A percentile compares a stretch with the other conserved stretches of the same genome.
These are phyloP conservation scores for Stevia rebaudiana DNA, from an alignment of 140 eudicot species.

Conservation along the genomic window DNA sequence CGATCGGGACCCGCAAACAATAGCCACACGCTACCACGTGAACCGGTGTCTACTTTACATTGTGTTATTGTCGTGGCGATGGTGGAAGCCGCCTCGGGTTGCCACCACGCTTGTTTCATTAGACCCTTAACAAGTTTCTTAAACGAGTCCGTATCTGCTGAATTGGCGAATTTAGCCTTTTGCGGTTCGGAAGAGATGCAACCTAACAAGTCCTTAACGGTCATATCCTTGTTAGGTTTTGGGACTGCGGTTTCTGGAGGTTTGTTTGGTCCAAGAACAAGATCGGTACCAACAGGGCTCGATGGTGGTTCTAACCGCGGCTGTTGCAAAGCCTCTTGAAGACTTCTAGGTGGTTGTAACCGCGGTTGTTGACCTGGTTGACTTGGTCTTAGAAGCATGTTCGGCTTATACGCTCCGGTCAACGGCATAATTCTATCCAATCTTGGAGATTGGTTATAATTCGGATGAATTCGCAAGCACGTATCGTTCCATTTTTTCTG, in stretches of 20 bases:
- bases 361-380: slow-evolving; percentile 51
- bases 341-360: slow-evolving; percentile 41
- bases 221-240: slow-evolving; percentile 26
- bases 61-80: slow-evolving; percentile 73
- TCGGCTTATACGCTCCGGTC: slow-evolving; percentile 51
- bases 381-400: slow-evolving; percentile 36
- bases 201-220: slow-evolving; percentile 62
- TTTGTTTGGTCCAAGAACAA: slow-evolving; percentile 68
- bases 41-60: slow-evolving; percentile 53
- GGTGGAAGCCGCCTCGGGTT: slow-evolving; percentile 86
- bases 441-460: slow-evolving; percentile 41
- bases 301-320: slow-evolving; percentile 44
- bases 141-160: slow-evolving; percentile 67
- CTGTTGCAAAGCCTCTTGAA: slow-evolving; percentile 39
- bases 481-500: slow-evolving; percentile 84
- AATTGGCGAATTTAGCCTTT: slow-evolving; percentile 49
- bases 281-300: slow-evolving; percentile 84
- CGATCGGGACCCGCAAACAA: slow-evolving; percentile 87
- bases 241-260: slow-evolving; percentile 21
- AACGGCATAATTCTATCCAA: slow-evolving; percentile 50
- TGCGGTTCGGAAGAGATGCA: slow-evolving; percentile 75
- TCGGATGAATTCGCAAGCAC: slow-evolving; percentile 70
- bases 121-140: slow-evolving; percentile 83
- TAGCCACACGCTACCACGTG: slow-evolving; percentile 70
- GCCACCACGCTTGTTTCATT: slow-evolving; percentile 95